Evolutionary conservation across 257 asterid genomes (phyloP), one percentile per base, ranked within the genome.

Genomic region (Asclepias syriaca): DNA sequence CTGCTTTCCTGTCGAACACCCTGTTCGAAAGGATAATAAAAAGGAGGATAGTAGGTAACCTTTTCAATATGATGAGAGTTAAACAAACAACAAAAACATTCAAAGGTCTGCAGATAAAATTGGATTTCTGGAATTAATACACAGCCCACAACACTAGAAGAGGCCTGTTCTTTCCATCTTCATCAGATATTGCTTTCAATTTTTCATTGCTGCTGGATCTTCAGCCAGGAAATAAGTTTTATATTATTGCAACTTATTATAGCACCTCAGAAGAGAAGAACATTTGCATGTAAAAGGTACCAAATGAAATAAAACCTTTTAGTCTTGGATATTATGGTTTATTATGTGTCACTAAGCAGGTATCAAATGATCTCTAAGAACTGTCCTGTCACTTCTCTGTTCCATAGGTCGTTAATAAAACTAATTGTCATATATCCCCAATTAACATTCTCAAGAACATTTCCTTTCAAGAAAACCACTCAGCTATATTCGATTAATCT

Each of bases 1-100:
- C 85, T 54, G 76, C 79, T 77, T 83, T 92, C 95, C 68, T 72
- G 84, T 64, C 77, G 84, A 76, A 77, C 85, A 78, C 80, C 90
- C 97, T 93, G 84, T 78, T 66, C 59, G 80, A 14, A 64, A 71
- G 58, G 71, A 69, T 19, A 22, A 66, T 43, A 64, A 61, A 43
- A 67, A 73, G 66, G 50, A 37, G 63, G 22, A 40, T 50, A 37
- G 39, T 55, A 73, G 45, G 24, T 29, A 53, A 64, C 43, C 8
- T 21, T 19, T 45, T 50, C 8, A 12, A 40, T 53, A 66, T 27
- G 66, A 69, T 64, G 9, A 50, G 70, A 58, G 53, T 22, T 39
- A 22, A 37, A 68, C 2, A 71, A 59, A 53, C 21, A 48, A 53
- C 32, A n/a, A 78, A 65, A 50, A n/a, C 66, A 14, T 19, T 8